These are phyloP conservation scores for Arabidopsis suecica DNA, from an alignment of 345 rosid genomes.

Conservation along the genomic window DNA sequence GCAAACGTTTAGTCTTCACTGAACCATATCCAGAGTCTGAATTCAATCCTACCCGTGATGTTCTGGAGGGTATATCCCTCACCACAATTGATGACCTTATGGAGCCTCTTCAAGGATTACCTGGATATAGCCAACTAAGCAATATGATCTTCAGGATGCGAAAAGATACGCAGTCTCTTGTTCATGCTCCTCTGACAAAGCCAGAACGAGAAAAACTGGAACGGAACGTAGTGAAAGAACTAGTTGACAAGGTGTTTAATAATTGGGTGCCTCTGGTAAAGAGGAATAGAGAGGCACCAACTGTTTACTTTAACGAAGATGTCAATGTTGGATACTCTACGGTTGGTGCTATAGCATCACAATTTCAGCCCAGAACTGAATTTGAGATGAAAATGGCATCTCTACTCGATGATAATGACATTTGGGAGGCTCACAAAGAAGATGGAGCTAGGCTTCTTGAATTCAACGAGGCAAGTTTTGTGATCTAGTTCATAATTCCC, in stretches of 20 bases:
- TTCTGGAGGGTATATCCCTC: slow-evolving; percentile 66
- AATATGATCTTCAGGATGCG: slow-evolving; percentile 55
- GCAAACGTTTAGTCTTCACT: slow-evolving; percentile 53
- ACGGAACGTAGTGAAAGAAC: slow-evolving; percentile 65
- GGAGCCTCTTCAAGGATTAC: slow-evolving; percentile 62
- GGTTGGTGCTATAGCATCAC: slow-evolving; percentile 87
- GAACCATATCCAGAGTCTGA: slow-evolving; percentile 87
- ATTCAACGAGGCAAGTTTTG: slow-evolving; percentile 65
- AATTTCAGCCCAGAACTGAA: slow-evolving; percentile 84
- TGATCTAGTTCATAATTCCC: slow-evolving; percentile 12
- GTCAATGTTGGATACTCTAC: slow-evolving; percentile 74
- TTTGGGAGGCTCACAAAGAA: slow-evolving; percentile 71
- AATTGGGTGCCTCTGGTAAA: slow-evolving; percentile 80
- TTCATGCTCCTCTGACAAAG: slow-evolving; percentile 79
- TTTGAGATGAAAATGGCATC: slow-evolving; percentile 89
- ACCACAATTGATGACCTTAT: slow-evolving; percentile 68
- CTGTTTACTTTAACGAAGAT: slow-evolving; percentile 74
- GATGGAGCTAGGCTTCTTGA: slow-evolving; percentile 89
- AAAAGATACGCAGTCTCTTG: slow-evolving; percentile 50
- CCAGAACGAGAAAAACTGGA: slow-evolving; percentile 70
- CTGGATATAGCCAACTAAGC: slow-evolving; percentile 61
- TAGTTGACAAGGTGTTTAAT: slow-evolving; percentile 60
- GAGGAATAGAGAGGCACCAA: slow-evolving; percentile 82
- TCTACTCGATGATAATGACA: slow-evolving; percentile 58
- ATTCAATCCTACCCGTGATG: slow-evolving; percentile 80